Conservation (phyloP, 2,329 filamentous ascomycete genomes). For the Diaporthe sp. region DNA sequence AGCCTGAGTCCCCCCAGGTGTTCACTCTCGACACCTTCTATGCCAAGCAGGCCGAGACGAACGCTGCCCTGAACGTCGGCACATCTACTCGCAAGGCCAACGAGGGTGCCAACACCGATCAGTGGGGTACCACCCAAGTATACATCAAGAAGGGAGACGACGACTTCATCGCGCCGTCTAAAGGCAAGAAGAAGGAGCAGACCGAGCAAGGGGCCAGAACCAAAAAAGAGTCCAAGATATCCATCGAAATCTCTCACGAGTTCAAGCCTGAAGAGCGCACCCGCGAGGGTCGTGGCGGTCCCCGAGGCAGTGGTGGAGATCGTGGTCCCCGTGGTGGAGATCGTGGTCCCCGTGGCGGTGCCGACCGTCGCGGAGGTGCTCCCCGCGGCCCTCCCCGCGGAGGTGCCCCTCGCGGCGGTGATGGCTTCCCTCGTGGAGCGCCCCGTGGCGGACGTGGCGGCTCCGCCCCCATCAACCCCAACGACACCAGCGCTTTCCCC, state of each 20-base stretch:
- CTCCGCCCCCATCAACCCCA: conserved; percentile 63
- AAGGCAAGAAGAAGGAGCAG: conserved; percentile 92
- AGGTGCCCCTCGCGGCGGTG: conserved; percentile 56
- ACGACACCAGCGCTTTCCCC: conserved; percentile 70
- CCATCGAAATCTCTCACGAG: no score
- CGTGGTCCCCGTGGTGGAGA: conserved; percentile 63
- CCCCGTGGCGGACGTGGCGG: conserved; percentile 57
- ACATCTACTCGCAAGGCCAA: conserved; percentile 88
- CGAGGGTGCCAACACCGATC: conserved; percentile 69
- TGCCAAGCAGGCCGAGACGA: conserved; percentile 78
- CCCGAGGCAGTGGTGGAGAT: conserved; percentile 63
- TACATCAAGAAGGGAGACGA: conserved; percentile 77
- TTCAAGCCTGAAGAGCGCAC: background rate
- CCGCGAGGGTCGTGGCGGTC: conserved; percentile 60
- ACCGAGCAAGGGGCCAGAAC: conserved; percentile 49
- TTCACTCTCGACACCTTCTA: conserved; percentile 91
- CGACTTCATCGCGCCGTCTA: conserved; percentile 74
- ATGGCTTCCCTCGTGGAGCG: conserved; percentile 53
- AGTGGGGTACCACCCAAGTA: conserved; percentile 67
- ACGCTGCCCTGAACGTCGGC: conserved; percentile 72
- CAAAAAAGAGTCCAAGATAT: background rate
- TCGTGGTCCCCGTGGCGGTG: conserved; percentile 60
- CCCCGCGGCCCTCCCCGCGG: conserved; percentile 58
- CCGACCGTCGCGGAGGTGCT: conserved; percentile 57
- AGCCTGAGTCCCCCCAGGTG: conserved; percentile 87